Evolutionary conservation across 768 basidiomycete genomes (phyloP).

Genomic region (Trametes coccinea): DNA sequence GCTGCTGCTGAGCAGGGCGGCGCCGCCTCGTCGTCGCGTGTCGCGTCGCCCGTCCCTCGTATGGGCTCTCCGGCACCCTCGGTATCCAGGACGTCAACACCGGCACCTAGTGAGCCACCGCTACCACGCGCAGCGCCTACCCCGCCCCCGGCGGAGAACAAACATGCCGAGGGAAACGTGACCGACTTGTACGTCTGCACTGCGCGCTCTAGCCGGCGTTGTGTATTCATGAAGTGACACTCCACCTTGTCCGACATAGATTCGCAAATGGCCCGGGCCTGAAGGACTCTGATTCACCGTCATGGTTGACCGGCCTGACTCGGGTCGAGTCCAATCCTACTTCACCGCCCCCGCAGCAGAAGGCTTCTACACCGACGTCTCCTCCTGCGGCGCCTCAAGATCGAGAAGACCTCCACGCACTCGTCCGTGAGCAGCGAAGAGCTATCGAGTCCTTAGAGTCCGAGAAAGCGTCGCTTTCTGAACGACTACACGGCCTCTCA

Average conservation of each 20-base stretch:
- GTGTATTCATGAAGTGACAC: not conserved
- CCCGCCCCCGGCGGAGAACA: slow-evolving; percentile 29
- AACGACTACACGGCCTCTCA: slow-evolving; percentile 56
- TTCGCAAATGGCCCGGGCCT: slow-evolving; percentile 40
- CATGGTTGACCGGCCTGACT: slow-evolving; percentile 65
- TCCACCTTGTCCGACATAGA: slow-evolving; percentile 27
- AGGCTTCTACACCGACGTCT: slow-evolving; percentile 18
- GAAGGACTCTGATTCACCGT: slow-evolving; percentile 39
- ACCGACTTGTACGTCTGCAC: slow-evolving; percentile 61
- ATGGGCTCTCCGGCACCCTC: slow-evolving; percentile 49
- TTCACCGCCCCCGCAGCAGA: slow-evolving; percentile 29
- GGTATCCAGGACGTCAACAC: slow-evolving; percentile 39
- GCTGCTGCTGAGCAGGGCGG: slow-evolving; percentile 39
- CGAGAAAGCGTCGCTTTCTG: slow-evolving; percentile 40
- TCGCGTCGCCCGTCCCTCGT: slow-evolving; percentile 25
- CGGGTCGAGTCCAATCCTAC: slow-evolving; percentile 36
- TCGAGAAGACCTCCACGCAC: slow-evolving; percentile 31
- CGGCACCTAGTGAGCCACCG: slow-evolving; percentile 28
- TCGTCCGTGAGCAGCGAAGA: slow-evolving; percentile 61
- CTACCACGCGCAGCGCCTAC: slow-evolving; percentile 11
- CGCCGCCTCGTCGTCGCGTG: slow-evolving; percentile 25
- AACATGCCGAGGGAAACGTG: slow-evolving; percentile 39
- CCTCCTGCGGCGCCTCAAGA: slow-evolving; percentile 21
- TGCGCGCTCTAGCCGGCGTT: slow-evolving; percentile 8
- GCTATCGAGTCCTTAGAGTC: slow-evolving; percentile 74